These are phyloP conservation scores for Phtheirospermum japonicum DNA, from an alignment of 257 asterid species.

Conservation along the genomic window DNA sequence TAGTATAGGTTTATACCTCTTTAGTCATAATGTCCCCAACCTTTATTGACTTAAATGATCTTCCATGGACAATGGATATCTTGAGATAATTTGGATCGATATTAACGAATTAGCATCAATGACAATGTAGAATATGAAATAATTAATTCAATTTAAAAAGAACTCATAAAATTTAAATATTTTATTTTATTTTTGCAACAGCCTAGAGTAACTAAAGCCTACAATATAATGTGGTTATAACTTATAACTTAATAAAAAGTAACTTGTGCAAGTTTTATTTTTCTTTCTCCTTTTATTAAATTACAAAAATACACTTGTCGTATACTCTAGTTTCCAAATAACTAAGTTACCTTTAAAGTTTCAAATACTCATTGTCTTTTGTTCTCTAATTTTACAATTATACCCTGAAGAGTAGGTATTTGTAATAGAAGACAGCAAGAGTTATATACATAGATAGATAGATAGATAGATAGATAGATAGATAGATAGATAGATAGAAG, in stretches of 20 bases:
- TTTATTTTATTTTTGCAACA: no score
- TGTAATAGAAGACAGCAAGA: no score
- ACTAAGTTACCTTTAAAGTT: background rate
- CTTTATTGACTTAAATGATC: conserved; percentile 91
- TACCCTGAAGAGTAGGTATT: background rate
- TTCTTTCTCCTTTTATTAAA: background rate
- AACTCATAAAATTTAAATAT: background rate
- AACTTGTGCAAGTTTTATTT: no score
- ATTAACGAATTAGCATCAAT: conserved; percentile 9
- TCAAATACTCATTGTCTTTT: background rate
- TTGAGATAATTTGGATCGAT: conserved; percentile 72
- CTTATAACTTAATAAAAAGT: no score
- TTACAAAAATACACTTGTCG: background rate
- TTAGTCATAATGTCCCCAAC: conserved; percentile 99
- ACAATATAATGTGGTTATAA: no score
- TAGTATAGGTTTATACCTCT: conserved; percentile 83
- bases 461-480: no score
- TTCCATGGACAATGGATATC: conserved; percentile 93
- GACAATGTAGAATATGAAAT: background rate
- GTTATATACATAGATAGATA: no score
- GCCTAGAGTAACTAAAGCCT: background rate
- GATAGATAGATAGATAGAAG: background rate
- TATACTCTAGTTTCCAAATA: background rate
- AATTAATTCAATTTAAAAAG: background rate
- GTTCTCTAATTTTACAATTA: background rate